Base-by-base conservation (phyloP, 2,329 filamentous ascomycete genomes). In the Sporothrix pseudoabietina region DNA sequence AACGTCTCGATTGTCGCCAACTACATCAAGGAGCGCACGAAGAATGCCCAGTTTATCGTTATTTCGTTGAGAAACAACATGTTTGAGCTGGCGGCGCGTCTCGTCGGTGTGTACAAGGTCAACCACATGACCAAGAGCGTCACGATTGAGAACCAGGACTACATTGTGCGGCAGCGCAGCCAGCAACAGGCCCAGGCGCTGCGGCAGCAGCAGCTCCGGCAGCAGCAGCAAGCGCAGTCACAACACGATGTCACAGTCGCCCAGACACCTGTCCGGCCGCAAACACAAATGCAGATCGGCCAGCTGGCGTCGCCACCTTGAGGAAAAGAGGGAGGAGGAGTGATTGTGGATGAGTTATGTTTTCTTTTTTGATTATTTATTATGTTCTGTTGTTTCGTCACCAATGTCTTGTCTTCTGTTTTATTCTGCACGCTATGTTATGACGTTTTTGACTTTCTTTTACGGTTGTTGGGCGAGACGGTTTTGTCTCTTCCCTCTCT, bases 11-110 rank as follows among this genome's bases (percentile, higher is more conserved):
- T 99, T 79, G 96, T 99, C 63, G 96, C 96, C 74, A 96, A 94
- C 78, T 99, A 99, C 82, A 99, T 99, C 87, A 98, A 98, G 84
- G 96, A 99, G 85, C 88, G 96, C 72, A 99, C 96, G 75, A 98
- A 98, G 87, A 99, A 99, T 83, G 97, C 96, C 1, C 96, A 99
- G 81, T 99, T 99, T 82, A 96, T 99, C 78, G 96, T 99, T 79
- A 99, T 99, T 80, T 98, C 94, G 19, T 86, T 99, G 79, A 88
- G 96, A 79, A 99, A 99, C 84, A 99, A 99, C 85, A 99, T 99
- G 96, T 99, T 99, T 82, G 96, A 99, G 86, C 89, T 99, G 76
- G 95, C 97, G n/a, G 90, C 94, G 73, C 89, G 97, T 72, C 88
- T 99, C 74, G 94, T 99, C 16, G 97, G 97, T 77, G 96, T 99